These are phyloP conservation scores for Gossypium trilobum DNA, from an alignment of 441 rosid genomes.

Conservation along the genomic window DNA sequence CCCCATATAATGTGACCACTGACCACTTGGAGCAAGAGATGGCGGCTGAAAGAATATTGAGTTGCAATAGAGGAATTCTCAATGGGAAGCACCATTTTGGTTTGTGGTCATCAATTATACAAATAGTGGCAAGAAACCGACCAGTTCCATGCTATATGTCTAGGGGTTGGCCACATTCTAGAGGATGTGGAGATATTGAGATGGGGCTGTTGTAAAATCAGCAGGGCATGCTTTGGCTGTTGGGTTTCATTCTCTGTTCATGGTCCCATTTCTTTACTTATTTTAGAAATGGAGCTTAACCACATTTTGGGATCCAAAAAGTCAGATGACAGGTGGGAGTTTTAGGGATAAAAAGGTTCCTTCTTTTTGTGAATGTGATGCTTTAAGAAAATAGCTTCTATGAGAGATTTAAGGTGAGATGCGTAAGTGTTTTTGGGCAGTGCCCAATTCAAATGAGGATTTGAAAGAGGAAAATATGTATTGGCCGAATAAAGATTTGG, in stretches of 20 bases:
- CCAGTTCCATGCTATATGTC: conserved; percentile 9
- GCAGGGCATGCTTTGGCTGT: not conserved
- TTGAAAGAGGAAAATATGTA: no score
- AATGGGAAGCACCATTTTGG: conserved; percentile 20
- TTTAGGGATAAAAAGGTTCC: no score
- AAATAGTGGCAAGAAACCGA: conserved; percentile 18
- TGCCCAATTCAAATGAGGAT: no score
- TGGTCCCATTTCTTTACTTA: not conserved
- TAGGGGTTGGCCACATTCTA: conserved; percentile 5
- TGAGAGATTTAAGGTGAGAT: no score
- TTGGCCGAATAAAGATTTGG: no score
- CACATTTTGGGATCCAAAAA: not conserved
- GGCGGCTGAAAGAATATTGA: not conserved
- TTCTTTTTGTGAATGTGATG: no score
- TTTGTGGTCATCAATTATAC: not conserved
- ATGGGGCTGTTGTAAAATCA: not conserved
- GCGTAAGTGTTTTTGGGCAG: no score
- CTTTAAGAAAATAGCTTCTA: no score
- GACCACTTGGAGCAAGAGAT: not conserved
- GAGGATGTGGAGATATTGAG: conserved; percentile 5
- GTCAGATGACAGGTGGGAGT: not conserved
- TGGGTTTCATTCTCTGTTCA: not conserved
- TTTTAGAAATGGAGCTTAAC: not conserved
- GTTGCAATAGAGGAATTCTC: not conserved
- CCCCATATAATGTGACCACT: not conserved